Evolutionary conservation across 2,329 filamentous ascomycete species (phyloP).

Genomic region (Sporothrix protearum): DNA sequence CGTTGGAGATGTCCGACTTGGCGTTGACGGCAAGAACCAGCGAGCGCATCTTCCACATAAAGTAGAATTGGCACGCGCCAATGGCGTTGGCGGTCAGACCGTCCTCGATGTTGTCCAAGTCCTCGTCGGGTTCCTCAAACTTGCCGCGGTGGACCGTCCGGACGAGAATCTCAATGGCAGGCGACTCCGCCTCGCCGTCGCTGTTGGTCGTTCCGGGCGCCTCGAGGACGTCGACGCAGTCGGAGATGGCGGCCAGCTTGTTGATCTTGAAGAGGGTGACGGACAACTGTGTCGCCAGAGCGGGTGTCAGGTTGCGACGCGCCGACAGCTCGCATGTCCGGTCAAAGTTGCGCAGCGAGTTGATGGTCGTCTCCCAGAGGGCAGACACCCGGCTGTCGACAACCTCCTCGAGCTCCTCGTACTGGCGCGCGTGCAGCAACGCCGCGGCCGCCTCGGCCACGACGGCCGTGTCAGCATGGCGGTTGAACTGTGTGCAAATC

Average conservation of each 20-base stretch:
- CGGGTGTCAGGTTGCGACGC: slow-evolving; percentile 64
- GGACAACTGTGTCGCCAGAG: slow-evolving; percentile 65
- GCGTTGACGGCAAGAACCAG: slow-evolving; percentile 54
- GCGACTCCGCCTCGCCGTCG: slow-evolving; percentile 46
- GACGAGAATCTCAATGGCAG: slow-evolving; percentile 66
- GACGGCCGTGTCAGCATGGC: slow-evolving; percentile 84
- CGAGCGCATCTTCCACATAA: slow-evolving; percentile 83
- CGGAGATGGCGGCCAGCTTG: slow-evolving; percentile 73
- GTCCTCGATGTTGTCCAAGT: slow-evolving; percentile 73
- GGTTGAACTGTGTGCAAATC: slow-evolving; percentile 87
- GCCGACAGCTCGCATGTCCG: slow-evolving; percentile 67
- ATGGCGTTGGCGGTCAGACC: slow-evolving; percentile 73
- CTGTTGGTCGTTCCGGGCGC: slow-evolving; percentile 45
- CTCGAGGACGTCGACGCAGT: slow-evolving; percentile 74
- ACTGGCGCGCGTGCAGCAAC: slow-evolving; percentile 78
- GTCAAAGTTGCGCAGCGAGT: slow-evolving; percentile 67
- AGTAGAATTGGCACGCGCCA: slow-evolving; percentile 77
- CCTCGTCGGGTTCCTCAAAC: slow-evolving; percentile 63
- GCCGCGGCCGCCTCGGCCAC: slow-evolving; percentile 78
- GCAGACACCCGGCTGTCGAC: slow-evolving; percentile 74
- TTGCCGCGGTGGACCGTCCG: slow-evolving; percentile 71
- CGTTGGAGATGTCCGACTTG: slow-evolving; percentile 53
- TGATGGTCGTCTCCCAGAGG: slow-evolving; percentile 81
- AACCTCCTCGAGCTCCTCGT: slow-evolving; percentile 83
- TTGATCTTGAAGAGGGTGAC: slow-evolving; percentile 75